phyloP scores from a whole-genome alignment of 2,329 filamentous ascomycete species.

The Nakataea oryzae region DNA sequence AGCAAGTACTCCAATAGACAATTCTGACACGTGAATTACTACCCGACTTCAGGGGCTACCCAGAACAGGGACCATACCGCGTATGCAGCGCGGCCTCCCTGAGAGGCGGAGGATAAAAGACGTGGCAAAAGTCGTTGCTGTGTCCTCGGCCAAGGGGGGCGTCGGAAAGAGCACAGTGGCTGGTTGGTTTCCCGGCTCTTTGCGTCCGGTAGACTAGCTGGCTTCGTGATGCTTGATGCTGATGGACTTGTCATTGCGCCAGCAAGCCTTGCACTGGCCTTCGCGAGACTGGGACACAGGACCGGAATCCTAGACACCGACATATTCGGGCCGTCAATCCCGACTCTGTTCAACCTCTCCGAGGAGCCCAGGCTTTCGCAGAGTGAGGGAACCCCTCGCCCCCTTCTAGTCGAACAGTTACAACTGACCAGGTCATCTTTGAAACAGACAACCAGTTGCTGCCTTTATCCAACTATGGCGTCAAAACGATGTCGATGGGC shows the following conservation, averaged over 20 bases:
- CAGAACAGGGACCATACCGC: slow-evolving; percentile 61
- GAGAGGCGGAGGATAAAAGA: slow-evolving; percentile 70
- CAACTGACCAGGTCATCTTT: not conserved
- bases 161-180: slow-evolving; percentile 94
- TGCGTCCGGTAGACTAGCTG: not conserved
- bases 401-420: not conserved
- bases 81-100: slow-evolving; percentile 72
- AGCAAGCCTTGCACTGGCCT: slow-evolving; percentile 77
- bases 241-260: not conserved
- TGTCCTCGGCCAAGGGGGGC: slow-evolving; percentile 95
- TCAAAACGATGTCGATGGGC: slow-evolving; percentile 98
- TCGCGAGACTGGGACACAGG: slow-evolving; percentile 71
- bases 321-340: slow-evolving; percentile 92
- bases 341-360: slow-evolving; percentile 74
- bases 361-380: slow-evolving; percentile 67
- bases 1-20: not conserved
- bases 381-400: slow-evolving; percentile 35
- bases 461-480: slow-evolving; percentile 84
- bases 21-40: not conserved
- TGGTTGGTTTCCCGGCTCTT: slow-evolving; percentile 35
- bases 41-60: slow-evolving; percentile 60
- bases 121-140: slow-evolving; percentile 88
- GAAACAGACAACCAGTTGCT: slow-evolving; percentile 64
- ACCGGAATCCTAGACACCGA: slow-evolving; percentile 89
- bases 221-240: not conserved